phyloP scores from a whole-genome alignment of 164 flowering plant species.

The Stephania japonica region DNA sequence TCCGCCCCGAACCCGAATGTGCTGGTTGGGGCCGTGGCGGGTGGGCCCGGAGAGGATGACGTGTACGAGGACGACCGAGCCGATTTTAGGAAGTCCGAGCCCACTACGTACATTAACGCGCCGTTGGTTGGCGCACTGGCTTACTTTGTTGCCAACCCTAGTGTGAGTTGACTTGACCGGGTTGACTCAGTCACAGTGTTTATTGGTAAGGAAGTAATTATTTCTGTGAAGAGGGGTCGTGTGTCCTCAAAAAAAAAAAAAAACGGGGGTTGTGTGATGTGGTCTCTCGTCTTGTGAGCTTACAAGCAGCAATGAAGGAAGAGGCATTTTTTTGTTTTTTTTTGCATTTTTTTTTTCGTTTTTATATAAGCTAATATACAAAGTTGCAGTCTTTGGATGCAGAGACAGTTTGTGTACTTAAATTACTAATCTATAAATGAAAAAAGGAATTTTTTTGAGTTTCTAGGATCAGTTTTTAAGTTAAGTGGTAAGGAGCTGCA shows the following conservation, averaged over 20 bases:
- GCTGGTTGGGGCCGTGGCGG: conserved; percentile 71
- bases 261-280: conserved; percentile 5
- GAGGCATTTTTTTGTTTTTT: conserved; percentile 30
- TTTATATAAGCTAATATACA: not conserved
- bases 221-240: not conserved
- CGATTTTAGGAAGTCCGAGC: conserved; percentile 78
- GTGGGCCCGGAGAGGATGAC: conserved; percentile 87
- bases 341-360: conserved; percentile 11
- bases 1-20: conserved; percentile 67
- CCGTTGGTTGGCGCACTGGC: conserved; percentile 88
- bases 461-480: too few relatives aligned
- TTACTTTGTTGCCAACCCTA: conserved; percentile 70
- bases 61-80: conserved; percentile 61
- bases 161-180: not conserved
- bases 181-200: too few relatives aligned
- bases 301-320: conserved; percentile 27
- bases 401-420: not conserved
- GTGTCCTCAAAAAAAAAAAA: too few relatives aligned
- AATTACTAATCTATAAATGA: too few relatives aligned
- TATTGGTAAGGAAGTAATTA: too few relatives aligned
- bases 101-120: conserved; percentile 94
- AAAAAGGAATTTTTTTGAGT: not conserved
- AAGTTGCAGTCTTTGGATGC: not conserved
- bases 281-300: conserved; percentile 51
- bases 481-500: too few relatives aligned